Base-by-base conservation (phyloP, 306 rosid species). In the Lagenaria siceraria region DNA sequence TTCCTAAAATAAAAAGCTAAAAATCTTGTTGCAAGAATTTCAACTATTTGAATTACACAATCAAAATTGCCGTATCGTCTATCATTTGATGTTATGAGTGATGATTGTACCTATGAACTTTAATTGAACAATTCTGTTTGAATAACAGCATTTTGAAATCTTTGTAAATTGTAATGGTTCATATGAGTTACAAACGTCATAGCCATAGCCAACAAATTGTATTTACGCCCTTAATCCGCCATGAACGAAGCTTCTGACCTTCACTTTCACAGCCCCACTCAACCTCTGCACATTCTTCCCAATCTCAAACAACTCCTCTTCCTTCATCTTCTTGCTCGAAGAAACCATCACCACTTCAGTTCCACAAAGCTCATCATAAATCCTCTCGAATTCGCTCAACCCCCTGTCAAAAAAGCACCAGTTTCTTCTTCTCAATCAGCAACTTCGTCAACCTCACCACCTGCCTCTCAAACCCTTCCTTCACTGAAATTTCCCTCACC, bases 351-450 rank as follows among this genome's bases (percentile, higher is more conserved):
- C 92, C 76, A 86, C 83, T 75, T 84, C 88, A 22, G 89, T 84
- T 35, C 93, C 89, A 78, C 82, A 87, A 40, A 91, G 59, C 56
- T 88, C 87, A 29, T 79, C 91, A 24, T 89, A 91, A 31, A 93
- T 87, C 88, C 97, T 89, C 85, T 76, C 83, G 42, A 91, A 89
- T 77, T 89, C 97, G 74, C 84, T 85, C 86, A 89, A 83, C 68
- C 88, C 46, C 86, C 55, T 38, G 58, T 70, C 72, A 89, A 74
- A 89, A 74, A 76, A 89, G 81, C 19, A 85, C 87, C 72, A 82
- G 15, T 68, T 79, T 91, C 17, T 81, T 82, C 84, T 85, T 93
- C 86, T 81, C 86, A 31, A 83, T 42, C 82, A 93, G 63, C 89
- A 93, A 83, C 85, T 87, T 88, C 80, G 90, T 82, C 82, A 93